Evolutionary conservation across 805 yeast genomes (phyloP), one percentile per base, ranked within the genome.

Genomic region (Yamadazyma laniorum): DNA sequence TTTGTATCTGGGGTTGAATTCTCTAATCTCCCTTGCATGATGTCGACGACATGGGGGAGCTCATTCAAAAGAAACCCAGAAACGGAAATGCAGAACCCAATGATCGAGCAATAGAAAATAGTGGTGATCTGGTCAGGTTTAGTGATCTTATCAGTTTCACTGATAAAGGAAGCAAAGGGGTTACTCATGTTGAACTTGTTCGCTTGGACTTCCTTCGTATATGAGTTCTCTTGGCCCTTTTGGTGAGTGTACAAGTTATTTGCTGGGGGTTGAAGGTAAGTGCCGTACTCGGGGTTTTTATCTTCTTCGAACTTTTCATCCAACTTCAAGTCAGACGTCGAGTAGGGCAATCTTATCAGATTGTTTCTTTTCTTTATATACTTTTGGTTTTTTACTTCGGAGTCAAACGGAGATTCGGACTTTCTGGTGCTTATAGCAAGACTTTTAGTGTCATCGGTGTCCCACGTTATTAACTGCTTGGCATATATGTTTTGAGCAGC

Each of bases 401-500:
- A 18, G 14, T 25, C 35, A 15, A n/a, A 16, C n/a, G 39, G 40
- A 11, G 40, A 30, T 7, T 27, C 32, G 3, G 34, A 23, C 15
- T 25, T 25, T 16, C 19, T 34, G 6, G 35, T 25, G 13, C 22
- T 32, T 7, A 35, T 35, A 4, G 51, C 53, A 29, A 38, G 31
- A n/a, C 31, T 25, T n/a, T 32, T 34, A 12, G 47, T 34, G 12
- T 50, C 53, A 37, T 59, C 62, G 6, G 48, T 52, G 60, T 25
- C 90, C 70, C 70, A 63, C 1, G 69, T 86, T 44, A 88, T 75
- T 27, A 89, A 79, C 46, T 79, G 82, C 61, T 89, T 89, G 26
- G 93, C 89, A 59, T 86, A 88, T 31, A 89, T 85, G 55, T 88
- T 88, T 54, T 88, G 95, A 2, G 80, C 76, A 4, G 91, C 95